phyloP scores from a whole-genome alignment of 1,139 yeast species.

The Dujonia santamariae region DNA sequence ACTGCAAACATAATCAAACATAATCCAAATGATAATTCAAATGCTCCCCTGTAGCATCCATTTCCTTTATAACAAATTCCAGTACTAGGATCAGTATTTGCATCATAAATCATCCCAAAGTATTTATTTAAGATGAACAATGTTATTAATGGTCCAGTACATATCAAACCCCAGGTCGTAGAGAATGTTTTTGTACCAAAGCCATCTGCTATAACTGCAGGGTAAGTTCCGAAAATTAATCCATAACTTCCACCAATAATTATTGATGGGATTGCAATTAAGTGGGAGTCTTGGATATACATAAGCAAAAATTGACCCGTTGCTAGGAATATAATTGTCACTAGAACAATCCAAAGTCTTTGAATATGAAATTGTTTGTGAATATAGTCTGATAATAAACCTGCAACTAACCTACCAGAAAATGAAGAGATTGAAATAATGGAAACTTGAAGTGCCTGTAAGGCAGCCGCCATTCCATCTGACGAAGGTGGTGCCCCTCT shows the following conservation, averaged over 20 bases:
- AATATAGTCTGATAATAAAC: constrained; percentile 37
- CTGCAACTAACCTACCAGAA: constrained; percentile 36
- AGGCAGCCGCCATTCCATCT: constrained; percentile 21
- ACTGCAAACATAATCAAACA: constrained; percentile 22
- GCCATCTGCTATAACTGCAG: constrained; percentile 44
- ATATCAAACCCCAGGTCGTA: constrained; percentile 45
- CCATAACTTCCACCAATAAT: constrained; percentile 42
- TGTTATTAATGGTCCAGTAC: constrained; percentile 39
- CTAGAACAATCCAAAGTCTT: constrained; percentile 37
- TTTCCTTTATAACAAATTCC: constrained; percentile 37
- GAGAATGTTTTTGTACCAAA: constrained; percentile 42
- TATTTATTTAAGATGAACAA: constrained; percentile 36
- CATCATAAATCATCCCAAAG: constrained; percentile 40
- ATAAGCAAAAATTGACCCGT: constrained; percentile 29
- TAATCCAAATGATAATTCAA: constrained; percentile 25
- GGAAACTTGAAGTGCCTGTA: constrained; percentile 47
- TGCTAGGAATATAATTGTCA: constrained; percentile 26
- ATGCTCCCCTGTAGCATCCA: constrained; percentile 35
- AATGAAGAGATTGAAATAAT: constrained; percentile 41
- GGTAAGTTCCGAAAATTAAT: constrained; percentile 40
- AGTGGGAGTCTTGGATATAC: constrained; percentile 25
- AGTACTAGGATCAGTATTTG: constrained; percentile 26
- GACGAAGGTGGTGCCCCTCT: constrained; percentile 6
- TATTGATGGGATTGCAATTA: constrained; percentile 30
- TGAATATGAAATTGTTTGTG: constrained; percentile 31